phyloP scores from a whole-genome alignment of 2,329 filamentous ascomycete species.

The Alternaria triticimaculans region DNA sequence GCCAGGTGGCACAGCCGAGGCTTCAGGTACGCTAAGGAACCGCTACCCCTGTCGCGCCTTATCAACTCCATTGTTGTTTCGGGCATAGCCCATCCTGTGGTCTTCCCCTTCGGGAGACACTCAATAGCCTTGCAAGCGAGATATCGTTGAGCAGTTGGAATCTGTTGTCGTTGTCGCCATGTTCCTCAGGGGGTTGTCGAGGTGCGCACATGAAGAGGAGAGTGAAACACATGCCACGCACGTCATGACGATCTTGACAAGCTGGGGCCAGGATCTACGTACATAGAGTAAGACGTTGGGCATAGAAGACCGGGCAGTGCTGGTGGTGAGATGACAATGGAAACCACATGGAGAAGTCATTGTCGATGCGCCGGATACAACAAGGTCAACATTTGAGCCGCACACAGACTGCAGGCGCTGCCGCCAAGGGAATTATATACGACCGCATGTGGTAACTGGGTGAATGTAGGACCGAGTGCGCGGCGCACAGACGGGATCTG shows the following conservation, averaged over 20 bases:
- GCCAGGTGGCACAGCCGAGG: background rate
- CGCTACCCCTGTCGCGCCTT: constrained; percentile 13
- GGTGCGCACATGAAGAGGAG: constrained; percentile 3
- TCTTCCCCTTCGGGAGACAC: background rate
- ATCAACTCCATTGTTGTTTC: constrained; percentile 14
- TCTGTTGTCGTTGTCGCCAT: background rate
- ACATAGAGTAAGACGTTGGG: constrained; percentile 4
- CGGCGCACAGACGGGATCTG: constrained; percentile 5
- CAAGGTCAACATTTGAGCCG: background rate
- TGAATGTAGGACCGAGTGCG: constrained; percentile 2
- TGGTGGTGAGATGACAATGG: background rate
- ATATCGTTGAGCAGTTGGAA: background rate
- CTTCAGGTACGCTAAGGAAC: background rate
- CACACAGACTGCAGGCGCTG: background rate
- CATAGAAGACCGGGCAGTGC: background rate
- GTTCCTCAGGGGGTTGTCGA: background rate
- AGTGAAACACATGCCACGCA: constrained; percentile 14
- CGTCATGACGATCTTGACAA: constrained; percentile 13
- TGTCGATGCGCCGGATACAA: background rate
- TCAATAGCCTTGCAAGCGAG: background rate
- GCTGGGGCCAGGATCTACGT: constrained; percentile 10
- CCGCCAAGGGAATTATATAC: background rate
- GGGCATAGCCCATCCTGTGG: constrained; percentile 1
- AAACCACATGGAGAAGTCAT: background rate
- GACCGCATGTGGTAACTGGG: background rate